Percentiles rank a stretch among this genome's conserved stretches.
Evolutionary conservation across 805 yeast genomes (phyloP).

Genomic region (Saturnispora galanensis): DNA sequence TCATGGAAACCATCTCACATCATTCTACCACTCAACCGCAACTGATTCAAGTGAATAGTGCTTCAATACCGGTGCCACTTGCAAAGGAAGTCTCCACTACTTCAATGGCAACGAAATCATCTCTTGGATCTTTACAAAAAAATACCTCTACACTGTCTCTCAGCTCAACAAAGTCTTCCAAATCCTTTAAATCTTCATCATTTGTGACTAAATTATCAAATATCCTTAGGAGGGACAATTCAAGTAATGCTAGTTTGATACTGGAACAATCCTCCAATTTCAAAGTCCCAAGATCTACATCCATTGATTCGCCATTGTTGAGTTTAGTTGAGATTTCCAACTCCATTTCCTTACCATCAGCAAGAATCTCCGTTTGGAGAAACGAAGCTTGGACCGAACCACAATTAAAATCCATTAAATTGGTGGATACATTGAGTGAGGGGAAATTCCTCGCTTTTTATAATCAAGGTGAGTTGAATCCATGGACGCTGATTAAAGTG

Average conservation of each 20-base stretch:
- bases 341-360: constrained; percentile 12
- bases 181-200: constrained; percentile 18
- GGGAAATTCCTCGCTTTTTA: constrained; percentile 1
- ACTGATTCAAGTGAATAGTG: not conserved
- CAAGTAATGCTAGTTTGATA: constrained; percentile 4
- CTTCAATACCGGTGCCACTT: not conserved
- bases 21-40: not conserved
- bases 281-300: too few species aligned
- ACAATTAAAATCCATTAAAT: not conserved
- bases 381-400: constrained; percentile 21
- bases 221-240: constrained; percentile 2
- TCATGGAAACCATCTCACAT: not conserved
- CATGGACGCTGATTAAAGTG: constrained; percentile 4
- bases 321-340: not conserved
- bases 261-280: constrained; percentile 2
- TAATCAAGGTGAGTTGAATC: not conserved
- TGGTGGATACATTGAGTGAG: not conserved
- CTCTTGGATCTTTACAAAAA: not conserved
- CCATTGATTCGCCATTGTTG: too few species aligned
- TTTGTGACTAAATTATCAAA: constrained; percentile 18
- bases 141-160: not conserved
- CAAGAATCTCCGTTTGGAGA: constrained; percentile 22
- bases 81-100: not conserved
- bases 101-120: not conserved
- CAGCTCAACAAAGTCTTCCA: not conserved